A percentile compares a stretch with the other conserved stretches of the same genome.
Conservation (phyloP, 2,329 filamentous ascomycete species). For the Bertia moriformis region DNA sequence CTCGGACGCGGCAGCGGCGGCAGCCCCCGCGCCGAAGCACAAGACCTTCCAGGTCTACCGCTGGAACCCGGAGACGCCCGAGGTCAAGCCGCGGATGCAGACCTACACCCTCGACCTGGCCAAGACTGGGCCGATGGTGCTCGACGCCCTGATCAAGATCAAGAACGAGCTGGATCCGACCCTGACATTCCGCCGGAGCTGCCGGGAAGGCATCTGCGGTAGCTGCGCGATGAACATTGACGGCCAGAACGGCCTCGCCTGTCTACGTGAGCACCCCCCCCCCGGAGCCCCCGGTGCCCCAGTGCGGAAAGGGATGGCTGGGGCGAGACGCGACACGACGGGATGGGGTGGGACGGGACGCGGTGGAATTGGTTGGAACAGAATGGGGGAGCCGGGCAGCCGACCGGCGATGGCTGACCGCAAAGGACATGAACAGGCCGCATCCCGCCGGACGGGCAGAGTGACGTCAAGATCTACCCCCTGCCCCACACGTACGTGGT, state of each 20-base stretch:
- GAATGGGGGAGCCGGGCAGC: too few relatives aligned
- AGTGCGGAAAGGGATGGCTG: too few relatives aligned
- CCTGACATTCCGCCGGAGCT: slow-evolving; percentile 86
- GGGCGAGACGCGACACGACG: too few relatives aligned
- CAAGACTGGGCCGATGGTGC: slow-evolving; percentile 97
- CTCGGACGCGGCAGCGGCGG: too few relatives aligned
- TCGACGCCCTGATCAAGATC: slow-evolving; percentile 91
- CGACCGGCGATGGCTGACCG: too few relatives aligned
- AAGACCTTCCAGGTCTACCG: slow-evolving; percentile 99
- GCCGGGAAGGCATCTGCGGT: slow-evolving; percentile 94
- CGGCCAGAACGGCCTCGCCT: slow-evolving; percentile 92
- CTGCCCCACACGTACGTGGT: slow-evolving; percentile 97
- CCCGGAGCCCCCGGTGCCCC: too few relatives aligned
- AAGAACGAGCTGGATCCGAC: slow-evolving; percentile 99
- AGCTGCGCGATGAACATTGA: slow-evolving; percentile 99
- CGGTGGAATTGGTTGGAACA: too few relatives aligned
- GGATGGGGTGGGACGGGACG: too few relatives aligned
- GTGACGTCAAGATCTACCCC: slow-evolving; percentile 90
- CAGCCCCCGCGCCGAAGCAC: slow-evolving; percentile 46
- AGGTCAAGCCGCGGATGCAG: slow-evolving; percentile 91
- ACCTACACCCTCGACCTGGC: slow-evolving; percentile 88
- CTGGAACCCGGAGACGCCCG: slow-evolving; percentile 89
- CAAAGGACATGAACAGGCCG: slow-evolving; percentile 68
- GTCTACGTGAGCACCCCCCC: slow-evolving; percentile 85
- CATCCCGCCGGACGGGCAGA: slow-evolving; percentile 67